These are phyloP conservation scores for Herpotrichia juniperi DNA, from an alignment of 2,329 filamentous ascomycete species.

Conservation along the genomic window DNA sequence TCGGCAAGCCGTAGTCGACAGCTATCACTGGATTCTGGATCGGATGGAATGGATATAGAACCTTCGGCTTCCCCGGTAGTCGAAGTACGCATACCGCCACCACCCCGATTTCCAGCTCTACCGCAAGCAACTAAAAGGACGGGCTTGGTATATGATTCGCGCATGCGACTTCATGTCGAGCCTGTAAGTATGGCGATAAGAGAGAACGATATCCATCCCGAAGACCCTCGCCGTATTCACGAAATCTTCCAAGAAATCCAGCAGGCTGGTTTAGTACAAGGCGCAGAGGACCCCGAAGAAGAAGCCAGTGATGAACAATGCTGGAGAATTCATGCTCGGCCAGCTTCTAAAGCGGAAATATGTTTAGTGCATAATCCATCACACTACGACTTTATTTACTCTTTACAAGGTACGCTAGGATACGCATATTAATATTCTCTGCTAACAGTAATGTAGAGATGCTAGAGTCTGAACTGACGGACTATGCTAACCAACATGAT, in stretches of 20 bases:
- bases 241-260: slow-evolving; percentile 92
- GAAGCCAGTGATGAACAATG: slow-evolving; percentile 60
- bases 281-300: slow-evolving; percentile 57
- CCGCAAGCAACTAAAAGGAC: slow-evolving; percentile 44
- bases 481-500: slow-evolving; percentile 61
- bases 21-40: slow-evolving; percentile 18
- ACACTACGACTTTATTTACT: slow-evolving; percentile 77
- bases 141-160: slow-evolving; percentile 75
- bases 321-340: slow-evolving; percentile 75
- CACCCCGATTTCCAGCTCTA: slow-evolving; percentile 42
- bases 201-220: slow-evolving; percentile 81
- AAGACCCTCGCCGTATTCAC: slow-evolving; percentile 90
- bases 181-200: slow-evolving; percentile 49
- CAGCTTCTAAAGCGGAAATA: slow-evolving; percentile 81
- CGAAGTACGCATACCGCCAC: slow-evolving; percentile 36
- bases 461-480: slow-evolving; percentile 67
- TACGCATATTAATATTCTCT: not conserved
- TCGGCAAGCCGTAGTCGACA: slow-evolving; percentile 7
- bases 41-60: slow-evolving; percentile 32
- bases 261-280: slow-evolving; percentile 76
- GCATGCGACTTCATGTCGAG: slow-evolving; percentile 96
- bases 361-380: slow-evolving; percentile 76
- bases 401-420: not conserved
- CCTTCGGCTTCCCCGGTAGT: slow-evolving; percentile 18
- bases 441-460: slow-evolving; percentile 37